A percentile compares a stretch with the other conserved stretches of the same genome.
These are phyloP conservation scores for Lenzites betulinus DNA, from an alignment of 768 basidiomycete genomes.

Conservation along the genomic window DNA sequence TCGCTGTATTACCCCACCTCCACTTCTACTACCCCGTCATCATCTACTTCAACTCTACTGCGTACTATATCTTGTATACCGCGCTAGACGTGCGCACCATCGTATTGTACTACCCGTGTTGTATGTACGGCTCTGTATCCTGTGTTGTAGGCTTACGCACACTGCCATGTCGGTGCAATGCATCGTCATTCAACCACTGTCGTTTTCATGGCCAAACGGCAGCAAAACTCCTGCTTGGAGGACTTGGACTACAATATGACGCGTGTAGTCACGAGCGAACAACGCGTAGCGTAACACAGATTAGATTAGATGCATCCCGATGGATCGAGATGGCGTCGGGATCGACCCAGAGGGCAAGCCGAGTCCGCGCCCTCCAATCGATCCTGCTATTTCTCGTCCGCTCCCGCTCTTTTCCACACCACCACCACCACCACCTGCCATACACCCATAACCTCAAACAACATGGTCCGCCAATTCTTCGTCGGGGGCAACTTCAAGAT, in stretches of 20 bases:
- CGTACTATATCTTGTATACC: too few relatives aligned
- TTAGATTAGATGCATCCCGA: slow-evolving; percentile 2
- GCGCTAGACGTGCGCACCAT: too few relatives aligned
- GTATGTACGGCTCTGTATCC: too few relatives aligned
- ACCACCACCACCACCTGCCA: neutral
- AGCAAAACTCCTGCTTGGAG: too few relatives aligned
- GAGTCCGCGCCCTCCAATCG: neutral
- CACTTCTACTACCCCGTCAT: too few relatives aligned
- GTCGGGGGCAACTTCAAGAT: slow-evolving; percentile 99
- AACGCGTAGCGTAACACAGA: neutral
- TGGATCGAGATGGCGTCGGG: slow-evolving; percentile 14
- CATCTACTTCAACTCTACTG: too few relatives aligned
- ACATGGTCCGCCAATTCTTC: slow-evolving; percentile 85
- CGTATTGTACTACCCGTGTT: too few relatives aligned
- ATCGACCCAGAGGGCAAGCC: slow-evolving; percentile 6
- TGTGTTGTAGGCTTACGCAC: too few relatives aligned
- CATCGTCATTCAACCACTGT: too few relatives aligned
- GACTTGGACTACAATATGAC: neutral
- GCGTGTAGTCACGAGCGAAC: neutral
- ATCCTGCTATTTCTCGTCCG: neutral
- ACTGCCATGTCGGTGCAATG: too few relatives aligned
- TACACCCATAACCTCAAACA: neutral
- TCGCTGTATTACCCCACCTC: neutral
- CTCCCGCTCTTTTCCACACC: neutral
- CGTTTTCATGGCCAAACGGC: too few relatives aligned